Conservation (phyloP, 345 rosid species). For the Xanthoceras sorbifolium region DNA sequence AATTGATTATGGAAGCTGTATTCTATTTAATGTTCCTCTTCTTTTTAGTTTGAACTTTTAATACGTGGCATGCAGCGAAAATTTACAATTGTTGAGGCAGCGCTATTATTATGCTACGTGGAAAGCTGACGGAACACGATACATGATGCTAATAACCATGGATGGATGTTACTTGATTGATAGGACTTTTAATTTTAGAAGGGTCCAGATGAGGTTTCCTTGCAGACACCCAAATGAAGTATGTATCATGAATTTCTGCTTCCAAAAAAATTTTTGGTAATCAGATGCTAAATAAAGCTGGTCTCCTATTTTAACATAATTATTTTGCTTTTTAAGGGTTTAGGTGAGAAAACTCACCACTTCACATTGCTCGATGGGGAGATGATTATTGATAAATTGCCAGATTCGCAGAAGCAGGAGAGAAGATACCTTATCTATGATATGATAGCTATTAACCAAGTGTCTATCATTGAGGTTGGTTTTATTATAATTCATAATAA, state of each 20-base stretch:
- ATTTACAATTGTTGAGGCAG: constrained; percentile 85
- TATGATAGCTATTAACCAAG: constrained; percentile 76
- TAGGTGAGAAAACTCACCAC: constrained; percentile 81
- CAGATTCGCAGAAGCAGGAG: constrained; percentile 89
- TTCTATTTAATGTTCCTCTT: background rate
- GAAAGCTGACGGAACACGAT: constrained; percentile 99
- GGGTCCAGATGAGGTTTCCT: constrained; percentile 99
- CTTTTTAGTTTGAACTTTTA: background rate
- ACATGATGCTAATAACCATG: constrained; percentile 88
- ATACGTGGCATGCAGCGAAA: constrained; percentile 63
- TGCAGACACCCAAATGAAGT: constrained; percentile 69
- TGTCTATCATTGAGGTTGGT: constrained; percentile 81
- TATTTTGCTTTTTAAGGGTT: constrained; percentile 50
- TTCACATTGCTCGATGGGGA: constrained; percentile 94
- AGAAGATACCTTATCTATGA: constrained; percentile 98
- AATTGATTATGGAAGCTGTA: background rate
- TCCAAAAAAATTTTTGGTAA: constrained; percentile 4
- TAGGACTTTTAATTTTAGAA: constrained; percentile 80
- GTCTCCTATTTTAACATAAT: constrained; percentile 23
- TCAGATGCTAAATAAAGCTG: background rate
- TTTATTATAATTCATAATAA: background rate
- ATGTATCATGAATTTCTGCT: constrained; percentile 34
- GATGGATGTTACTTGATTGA: constrained; percentile 94
- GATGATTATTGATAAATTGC: constrained; percentile 92
- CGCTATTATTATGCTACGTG: constrained; percentile 98